Percentiles rank a stretch among this genome's conserved stretches.
These are phyloP conservation scores for Globisporangium recalcitrans DNA, from an alignment of 352 stramenopile genomes.

Conservation along the genomic window DNA sequence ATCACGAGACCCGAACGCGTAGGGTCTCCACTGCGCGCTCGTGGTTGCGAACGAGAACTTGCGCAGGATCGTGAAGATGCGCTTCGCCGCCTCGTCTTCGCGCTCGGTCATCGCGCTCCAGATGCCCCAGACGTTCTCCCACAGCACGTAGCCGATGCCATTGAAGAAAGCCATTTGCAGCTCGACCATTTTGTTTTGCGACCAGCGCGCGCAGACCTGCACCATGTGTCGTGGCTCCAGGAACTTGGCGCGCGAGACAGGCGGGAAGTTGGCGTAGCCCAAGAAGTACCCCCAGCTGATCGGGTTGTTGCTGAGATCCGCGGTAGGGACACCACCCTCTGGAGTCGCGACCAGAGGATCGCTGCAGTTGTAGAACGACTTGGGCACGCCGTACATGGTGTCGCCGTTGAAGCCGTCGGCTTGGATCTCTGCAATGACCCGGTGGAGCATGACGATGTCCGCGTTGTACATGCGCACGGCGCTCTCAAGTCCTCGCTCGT, in stretches of 20 bases:
- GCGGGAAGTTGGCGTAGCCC: conserved; percentile 60
- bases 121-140: conserved; percentile 89
- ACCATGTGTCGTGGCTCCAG: conserved; percentile 80
- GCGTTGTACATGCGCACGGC: conserved; percentile 66
- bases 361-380: conserved; percentile 76
- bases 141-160: conserved; percentile 79
- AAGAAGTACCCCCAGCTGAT: conserved; percentile 83
- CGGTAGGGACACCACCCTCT: conserved; percentile 63
- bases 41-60: conserved; percentile 44
- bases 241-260: conserved; percentile 70
- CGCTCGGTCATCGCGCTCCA: conserved; percentile 77
- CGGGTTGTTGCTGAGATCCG: conserved; percentile 56
- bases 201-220: conserved; percentile 79
- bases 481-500: conserved; percentile 45
- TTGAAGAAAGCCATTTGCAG: conserved; percentile 82
- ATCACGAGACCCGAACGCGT: conserved; percentile 20
- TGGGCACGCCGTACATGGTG: conserved; percentile 84
- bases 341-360: conserved; percentile 47
- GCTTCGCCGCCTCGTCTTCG: conserved; percentile 57
- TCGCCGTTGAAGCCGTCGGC: conserved; percentile 85
- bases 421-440: conserved; percentile 31
- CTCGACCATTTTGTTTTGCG: conserved; percentile 55
- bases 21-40: conserved; percentile 49
- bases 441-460: conserved; percentile 52
- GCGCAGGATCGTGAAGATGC: conserved; percentile 60